phyloP scores from a whole-genome alignment of 768 basidiomycete genomes.

The Pulveroboletus sp. region DNA sequence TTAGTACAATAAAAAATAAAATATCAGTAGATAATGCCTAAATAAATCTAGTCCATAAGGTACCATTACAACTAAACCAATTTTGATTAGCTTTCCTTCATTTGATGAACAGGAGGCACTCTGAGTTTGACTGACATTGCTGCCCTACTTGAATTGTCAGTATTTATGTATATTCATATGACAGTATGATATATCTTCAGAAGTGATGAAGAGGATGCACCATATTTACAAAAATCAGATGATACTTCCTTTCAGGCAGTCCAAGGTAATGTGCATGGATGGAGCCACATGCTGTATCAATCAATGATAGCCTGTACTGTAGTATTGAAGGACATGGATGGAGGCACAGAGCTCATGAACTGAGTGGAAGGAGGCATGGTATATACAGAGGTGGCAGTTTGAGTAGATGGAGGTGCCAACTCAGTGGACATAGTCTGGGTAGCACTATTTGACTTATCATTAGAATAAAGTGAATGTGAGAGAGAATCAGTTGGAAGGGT shows the following conservation, averaged over 20 bases:
- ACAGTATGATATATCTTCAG: neutral
- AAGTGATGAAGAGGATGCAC: neutral
- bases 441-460: too few relatives aligned
- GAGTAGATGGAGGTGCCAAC: too few relatives aligned
- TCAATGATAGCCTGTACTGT: too few relatives aligned
- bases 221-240: neutral
- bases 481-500: neutral
- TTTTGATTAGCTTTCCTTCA: slow-evolving; percentile 1
- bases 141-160: neutral
- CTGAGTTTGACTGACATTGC: neutral
- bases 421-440: too few relatives aligned
- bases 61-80: slow-evolving; percentile 2
- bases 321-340: too few relatives aligned
- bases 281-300: too few relatives aligned
- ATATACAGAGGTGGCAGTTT: too few relatives aligned
- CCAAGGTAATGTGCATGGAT: neutral
- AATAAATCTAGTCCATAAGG: neutral
- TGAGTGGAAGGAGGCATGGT: too few relatives aligned
- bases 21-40: too few relatives aligned
- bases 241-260: neutral
- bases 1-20: neutral
- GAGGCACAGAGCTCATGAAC: too few relatives aligned
- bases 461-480: too few relatives aligned
- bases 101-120: neutral
- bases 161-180: neutral